phyloP scores from a whole-genome alignment of 2,329 filamentous ascomycete genomes.

The Fusarium xyrophilum region DNA sequence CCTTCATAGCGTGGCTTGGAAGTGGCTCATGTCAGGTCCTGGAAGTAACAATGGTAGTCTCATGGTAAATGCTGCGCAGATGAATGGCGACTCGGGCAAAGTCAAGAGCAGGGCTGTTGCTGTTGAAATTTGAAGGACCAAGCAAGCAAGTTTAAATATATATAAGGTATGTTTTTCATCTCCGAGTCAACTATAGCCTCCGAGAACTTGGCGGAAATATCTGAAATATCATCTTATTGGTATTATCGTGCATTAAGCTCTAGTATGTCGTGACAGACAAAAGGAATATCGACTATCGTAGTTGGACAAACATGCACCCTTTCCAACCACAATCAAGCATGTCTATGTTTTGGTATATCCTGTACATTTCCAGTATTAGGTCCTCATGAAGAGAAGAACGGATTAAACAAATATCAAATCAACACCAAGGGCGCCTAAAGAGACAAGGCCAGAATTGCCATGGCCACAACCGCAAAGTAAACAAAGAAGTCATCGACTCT shows the following conservation, averaged over 20 bases:
- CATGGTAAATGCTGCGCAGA: conserved; percentile 65
- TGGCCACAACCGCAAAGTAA: conserved; percentile 13
- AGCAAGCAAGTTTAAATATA: background rate
- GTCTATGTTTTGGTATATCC: conserved; percentile 3
- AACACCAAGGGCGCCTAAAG: conserved; percentile 2
- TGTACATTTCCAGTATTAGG: conserved; percentile 1
- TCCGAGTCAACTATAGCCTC: background rate
- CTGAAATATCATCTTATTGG: background rate
- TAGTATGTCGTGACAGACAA: conserved; percentile 21
- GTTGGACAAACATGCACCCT: conserved; percentile 15
- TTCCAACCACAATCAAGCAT: background rate
- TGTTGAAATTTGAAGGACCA: conserved; percentile 43
- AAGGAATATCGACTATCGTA: conserved; percentile 3
- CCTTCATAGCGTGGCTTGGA: conserved; percentile 58
- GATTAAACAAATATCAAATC: background rate
- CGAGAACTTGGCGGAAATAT: background rate
- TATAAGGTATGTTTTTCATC: background rate
- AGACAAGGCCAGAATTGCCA: conserved; percentile 17
- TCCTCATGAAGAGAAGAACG: background rate
- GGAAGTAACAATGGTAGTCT: conserved; percentile 57
- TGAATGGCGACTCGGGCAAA: conserved; percentile 60
- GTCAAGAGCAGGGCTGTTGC: conserved; percentile 52
- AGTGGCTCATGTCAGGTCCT: conserved; percentile 63
- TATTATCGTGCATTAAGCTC: conserved; percentile 16
- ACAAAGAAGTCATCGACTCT: conserved; percentile 21